A percentile compares a stretch with the other conserved stretches of the same genome.
Conservation (phyloP, 1,284 basidiomycete genomes). For the Cryptococcus jaspeensis region DNA sequence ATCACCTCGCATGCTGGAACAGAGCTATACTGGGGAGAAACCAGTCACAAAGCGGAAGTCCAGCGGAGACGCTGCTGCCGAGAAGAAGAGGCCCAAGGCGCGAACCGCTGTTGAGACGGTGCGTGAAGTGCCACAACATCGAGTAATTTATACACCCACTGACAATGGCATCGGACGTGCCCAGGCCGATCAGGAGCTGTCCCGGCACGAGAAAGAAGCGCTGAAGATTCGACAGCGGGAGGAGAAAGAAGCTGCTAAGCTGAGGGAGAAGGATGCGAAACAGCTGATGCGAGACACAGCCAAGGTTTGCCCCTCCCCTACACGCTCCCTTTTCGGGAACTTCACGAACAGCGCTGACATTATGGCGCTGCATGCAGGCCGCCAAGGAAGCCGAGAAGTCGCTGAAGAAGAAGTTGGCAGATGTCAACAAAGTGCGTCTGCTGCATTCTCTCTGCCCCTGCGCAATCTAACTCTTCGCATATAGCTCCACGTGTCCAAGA, state of each 20-base stretch:
- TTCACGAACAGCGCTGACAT: no score
- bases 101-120: not conserved
- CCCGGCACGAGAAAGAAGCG: not conserved
- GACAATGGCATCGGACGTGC: not conserved
- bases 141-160: not conserved
- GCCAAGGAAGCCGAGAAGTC: slow-evolving; percentile 44
- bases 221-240: slow-evolving; percentile 11
- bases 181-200: not conserved
- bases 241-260: slow-evolving; percentile 31
- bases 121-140: not conserved
- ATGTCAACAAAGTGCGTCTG: slow-evolving; percentile 36
- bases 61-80: not conserved
- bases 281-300: slow-evolving; percentile 30
- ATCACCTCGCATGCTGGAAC: no score
- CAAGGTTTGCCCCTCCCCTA: slow-evolving; percentile 26
- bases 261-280: slow-evolving; percentile 31
- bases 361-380: no score
- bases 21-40: not conserved
- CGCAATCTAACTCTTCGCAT: not conserved
- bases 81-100: slow-evolving; percentile 5
- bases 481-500: slow-evolving; percentile 44
- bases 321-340: not conserved
- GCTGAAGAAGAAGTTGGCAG: slow-evolving; percentile 36
- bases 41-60: not conserved
- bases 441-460: no score